A percentile compares a stretch with the other conserved stretches of the same genome.
Evolutionary conservation across 495 filamentous ascomycete species (phyloP).

Genomic region (Thermothielavioides terrestris): DNA sequence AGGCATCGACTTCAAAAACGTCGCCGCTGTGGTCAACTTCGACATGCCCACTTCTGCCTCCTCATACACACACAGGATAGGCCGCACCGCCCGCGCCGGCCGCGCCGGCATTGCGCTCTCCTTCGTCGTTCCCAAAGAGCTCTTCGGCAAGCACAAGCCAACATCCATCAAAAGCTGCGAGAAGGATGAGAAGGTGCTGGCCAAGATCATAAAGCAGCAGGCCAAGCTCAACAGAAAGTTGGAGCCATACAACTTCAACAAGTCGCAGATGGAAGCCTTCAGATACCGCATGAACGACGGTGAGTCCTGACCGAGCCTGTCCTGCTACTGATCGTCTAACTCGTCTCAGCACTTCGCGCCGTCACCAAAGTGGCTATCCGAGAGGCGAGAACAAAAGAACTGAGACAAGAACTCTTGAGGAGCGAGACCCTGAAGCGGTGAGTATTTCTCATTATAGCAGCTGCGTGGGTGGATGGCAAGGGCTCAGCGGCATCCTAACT

Average conservation of each 20-base stretch:
- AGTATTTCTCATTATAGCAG: background rate
- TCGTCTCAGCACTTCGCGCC: conserved; percentile 44
- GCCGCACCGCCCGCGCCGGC: conserved; percentile 83
- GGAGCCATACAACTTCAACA: conserved; percentile 87
- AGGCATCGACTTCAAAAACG: conserved; percentile 87
- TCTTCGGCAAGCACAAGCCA: conserved; percentile 81
- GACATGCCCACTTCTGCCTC: conserved; percentile 83
- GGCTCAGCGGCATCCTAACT: background rate
- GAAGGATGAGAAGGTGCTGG: conserved; percentile 75
- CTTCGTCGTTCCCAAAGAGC: conserved; percentile 74
- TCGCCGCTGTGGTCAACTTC: conserved; percentile 92
- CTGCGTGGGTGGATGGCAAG: background rate
- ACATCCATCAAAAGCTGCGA: conserved; percentile 61
- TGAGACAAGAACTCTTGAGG: conserved; percentile 81
- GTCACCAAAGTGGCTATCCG: conserved; percentile 77
- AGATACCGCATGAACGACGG: conserved; percentile 92
- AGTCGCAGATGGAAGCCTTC: conserved; percentile 86
- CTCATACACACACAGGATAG: conserved; percentile 91
- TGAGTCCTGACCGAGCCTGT: conserved; percentile 1
- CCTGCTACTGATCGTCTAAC: background rate
- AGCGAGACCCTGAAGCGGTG: conserved; percentile 80
- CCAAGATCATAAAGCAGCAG: conserved; percentile 64
- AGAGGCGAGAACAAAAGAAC: conserved; percentile 79
- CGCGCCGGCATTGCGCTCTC: conserved; percentile 90
- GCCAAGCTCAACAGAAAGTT: conserved; percentile 65